Base-by-base conservation (phyloP, 495 filamentous ascomycete species). In the Aspergillus incahuasiensis region DNA sequence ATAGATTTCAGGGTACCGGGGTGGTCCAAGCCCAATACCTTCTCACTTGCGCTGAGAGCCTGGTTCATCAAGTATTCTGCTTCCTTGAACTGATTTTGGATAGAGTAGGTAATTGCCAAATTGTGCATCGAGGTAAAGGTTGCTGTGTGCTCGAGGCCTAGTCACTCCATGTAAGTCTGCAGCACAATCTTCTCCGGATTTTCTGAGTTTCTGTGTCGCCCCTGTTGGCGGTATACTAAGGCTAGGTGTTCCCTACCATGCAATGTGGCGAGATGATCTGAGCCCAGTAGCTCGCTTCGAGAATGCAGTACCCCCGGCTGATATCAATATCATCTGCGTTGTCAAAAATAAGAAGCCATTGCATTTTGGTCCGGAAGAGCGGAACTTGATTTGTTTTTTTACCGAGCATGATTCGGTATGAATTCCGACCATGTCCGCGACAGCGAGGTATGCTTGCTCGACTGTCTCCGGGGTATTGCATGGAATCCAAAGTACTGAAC, bases 81-180 rank as follows among this genome's bases (percentile, higher is more conserved):
- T 25, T 46, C 43, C 2, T 24, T 25, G 9, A 18, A 25, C 8
- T 12, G 18, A 4, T 15, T 20, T 12, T 46, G 43, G 6, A 6
- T 5, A 1, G 18, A 7, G n/a, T 42, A 42, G n/a, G 40, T 19
- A 5, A 8, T 4, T 42, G 43, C 22, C 6, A 46, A 20, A 25
- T 46, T 46, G 25, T 22, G 12, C 19, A 46, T 46, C 5, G 16
- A 25, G 13, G 21, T 12, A 8, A 46, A 11, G 13, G 43, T 46
- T 2, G 5, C 19, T 19, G 69, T 68, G 66, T 79, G 68, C 22
- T 73, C 61, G 8, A 55, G 45, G 1, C 59, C 55, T 0, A 47
- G 48, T 21, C 43, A 20, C 3, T 40, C 9, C 40, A 22, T 58
- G 2, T 20, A 6, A 8, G 39, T 58, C 51, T 74, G 59, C 32